phyloP scores from a whole-genome alignment of 2,329 filamentous ascomycete species.

The Leptographium radiaticola region DNA sequence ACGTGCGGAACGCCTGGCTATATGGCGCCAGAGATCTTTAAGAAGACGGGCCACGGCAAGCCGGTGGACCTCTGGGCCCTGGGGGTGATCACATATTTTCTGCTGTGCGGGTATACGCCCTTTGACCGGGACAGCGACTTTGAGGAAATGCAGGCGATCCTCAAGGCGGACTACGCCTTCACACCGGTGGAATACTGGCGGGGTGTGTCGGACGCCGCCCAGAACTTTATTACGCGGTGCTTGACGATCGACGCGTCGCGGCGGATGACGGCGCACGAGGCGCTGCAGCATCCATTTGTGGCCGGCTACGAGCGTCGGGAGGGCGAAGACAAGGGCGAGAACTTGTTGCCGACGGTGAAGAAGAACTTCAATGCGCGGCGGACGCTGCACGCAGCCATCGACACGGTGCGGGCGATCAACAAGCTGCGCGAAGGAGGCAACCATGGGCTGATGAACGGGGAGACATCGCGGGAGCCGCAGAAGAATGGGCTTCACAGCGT shows the following conservation, averaged over 20 bases:
- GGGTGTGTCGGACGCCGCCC: conserved; percentile 70
- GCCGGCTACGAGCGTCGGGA: conserved; percentile 31
- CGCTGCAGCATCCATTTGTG: conserved; percentile 53
- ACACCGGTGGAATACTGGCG: conserved; percentile 94
- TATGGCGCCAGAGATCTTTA: conserved; percentile 99
- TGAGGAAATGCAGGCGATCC: conserved; percentile 98
- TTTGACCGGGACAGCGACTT: conserved; percentile 96
- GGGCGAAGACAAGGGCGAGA: conserved; percentile 36
- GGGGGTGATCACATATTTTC: conserved; percentile 96
- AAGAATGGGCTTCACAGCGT: background rate
- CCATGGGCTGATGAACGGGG: conserved; percentile 47
- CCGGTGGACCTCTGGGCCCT: conserved; percentile 98
- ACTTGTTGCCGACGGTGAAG: conserved; percentile 55
- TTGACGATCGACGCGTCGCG: conserved; percentile 78
- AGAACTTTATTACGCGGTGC: conserved; percentile 86
- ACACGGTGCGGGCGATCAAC: conserved; percentile 59
- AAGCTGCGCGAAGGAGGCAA: conserved; percentile 46
- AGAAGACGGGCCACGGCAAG: conserved; percentile 95
- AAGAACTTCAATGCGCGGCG: conserved; percentile 62
- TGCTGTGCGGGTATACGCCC: conserved; percentile 94
- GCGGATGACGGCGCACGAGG: conserved; percentile 83
- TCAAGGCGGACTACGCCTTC: conserved; percentile 92
- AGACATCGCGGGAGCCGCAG: conserved; percentile 34
- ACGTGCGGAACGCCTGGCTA: conserved; percentile 97
- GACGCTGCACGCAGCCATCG: conserved; percentile 57